Conservation (phyloP, 139 green algal genomes). For the Zygnema cylindricum region DNA sequence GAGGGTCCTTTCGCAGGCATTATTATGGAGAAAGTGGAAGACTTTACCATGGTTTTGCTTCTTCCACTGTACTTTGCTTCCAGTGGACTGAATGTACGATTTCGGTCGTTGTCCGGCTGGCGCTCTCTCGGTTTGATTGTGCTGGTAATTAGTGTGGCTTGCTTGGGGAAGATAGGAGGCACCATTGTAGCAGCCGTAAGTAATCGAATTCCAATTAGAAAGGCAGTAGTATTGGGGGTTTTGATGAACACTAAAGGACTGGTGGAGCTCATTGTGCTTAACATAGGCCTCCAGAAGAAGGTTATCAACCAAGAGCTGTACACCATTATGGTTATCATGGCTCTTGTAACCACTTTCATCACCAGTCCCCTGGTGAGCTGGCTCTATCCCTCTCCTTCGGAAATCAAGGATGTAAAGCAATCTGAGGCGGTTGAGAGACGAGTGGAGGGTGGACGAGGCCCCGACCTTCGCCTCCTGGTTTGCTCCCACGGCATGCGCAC, state of each 20-base stretch:
- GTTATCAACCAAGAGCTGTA: constrained; percentile 53
- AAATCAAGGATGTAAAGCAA: not conserved
- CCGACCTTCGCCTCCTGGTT: constrained; percentile 50
- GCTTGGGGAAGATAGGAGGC: constrained; percentile 48
- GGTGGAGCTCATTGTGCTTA: constrained; percentile 61
- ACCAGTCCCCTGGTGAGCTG: constrained; percentile 57
- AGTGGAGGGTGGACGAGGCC: too few relatives aligned
- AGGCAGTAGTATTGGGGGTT: constrained; percentile 36
- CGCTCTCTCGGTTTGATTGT: constrained; percentile 35
- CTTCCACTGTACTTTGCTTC: constrained; percentile 57
- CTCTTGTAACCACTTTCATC: constrained; percentile 61
- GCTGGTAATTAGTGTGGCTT: constrained; percentile 42
- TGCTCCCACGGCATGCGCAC: constrained; percentile 55
- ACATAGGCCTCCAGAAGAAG: constrained; percentile 52
- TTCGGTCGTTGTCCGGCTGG: constrained; percentile 38
- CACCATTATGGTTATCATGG: constrained; percentile 63
- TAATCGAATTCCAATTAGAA: not conserved
- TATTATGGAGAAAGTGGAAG: constrained; percentile 63
- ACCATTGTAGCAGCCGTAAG: not conserved
- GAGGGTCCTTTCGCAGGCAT: constrained; percentile 47
- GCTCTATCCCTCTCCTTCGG: constrained; percentile 47
- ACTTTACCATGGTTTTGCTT: constrained; percentile 54
- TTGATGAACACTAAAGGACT: constrained; percentile 63
- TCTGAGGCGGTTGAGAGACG: constrained; percentile 17
- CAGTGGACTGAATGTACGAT: constrained; percentile 35